Evolutionary conservation across 2,329 filamentous ascomycete species (phyloP), one percentile per base, ranked within the genome.

Genomic region (Atkinsonella texensis): DNA sequence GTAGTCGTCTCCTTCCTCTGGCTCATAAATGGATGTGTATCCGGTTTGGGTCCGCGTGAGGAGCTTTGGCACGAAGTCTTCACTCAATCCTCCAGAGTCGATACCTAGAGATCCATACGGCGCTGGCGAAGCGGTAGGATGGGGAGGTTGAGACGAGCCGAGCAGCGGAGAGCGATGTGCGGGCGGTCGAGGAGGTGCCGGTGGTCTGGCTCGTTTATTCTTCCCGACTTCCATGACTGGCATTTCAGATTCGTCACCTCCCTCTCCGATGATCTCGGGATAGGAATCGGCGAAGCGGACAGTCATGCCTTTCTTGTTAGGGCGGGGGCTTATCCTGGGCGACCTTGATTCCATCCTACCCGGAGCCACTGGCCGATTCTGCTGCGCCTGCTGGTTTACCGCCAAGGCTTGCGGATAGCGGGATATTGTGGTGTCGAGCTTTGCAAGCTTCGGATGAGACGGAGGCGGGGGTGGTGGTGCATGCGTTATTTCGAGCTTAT

Each of bases 261-360:
- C 91, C 66, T 91, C 84, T 46, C 91, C 91, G 62, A 97, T 96
- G 55, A 95, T 69, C 46, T 89, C 85, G 7, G 90, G 89, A 51
- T 77, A 74, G 10, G 76, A 77, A 58, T 87, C 81, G 49, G 77
- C 78, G 61, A 96, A 96, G 52, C 75, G 80, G 38, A 96, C 90
- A 4, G 72, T 72, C 55, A 93, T 71, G 10, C 85, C 85, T 66
- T 87, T 87, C 62, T 77, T 80, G 48, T 69, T 72, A 23, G 68
- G 69, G 20, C 69, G 70, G 31, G 74, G 70, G 56, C 70, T 75
- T 59, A 64, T 66, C 48, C 63, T 67, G 13, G 73, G 69, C 43
- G 73, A 73, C 55, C 65, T 68, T 18, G 70, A 63, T 42, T 70
- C 73, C 46, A 67, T 60, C 18, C 70, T 70, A 15, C 63, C 61